Evolutionary conservation across 2,329 filamentous ascomycete genomes (phyloP).

Genomic region (Huntiella savannae): DNA sequence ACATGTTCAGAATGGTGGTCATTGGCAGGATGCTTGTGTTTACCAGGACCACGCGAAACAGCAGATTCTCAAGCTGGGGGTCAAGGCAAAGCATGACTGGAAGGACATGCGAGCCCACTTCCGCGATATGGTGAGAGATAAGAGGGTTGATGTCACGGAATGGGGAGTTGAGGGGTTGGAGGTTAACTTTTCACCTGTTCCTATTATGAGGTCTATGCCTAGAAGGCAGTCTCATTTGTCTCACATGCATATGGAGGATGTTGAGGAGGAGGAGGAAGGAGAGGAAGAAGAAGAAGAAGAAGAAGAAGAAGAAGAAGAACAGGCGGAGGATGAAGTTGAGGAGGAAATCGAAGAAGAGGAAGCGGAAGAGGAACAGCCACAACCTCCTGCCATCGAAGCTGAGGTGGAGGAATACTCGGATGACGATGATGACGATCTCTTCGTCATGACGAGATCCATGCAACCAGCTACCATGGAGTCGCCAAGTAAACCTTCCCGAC

Average conservation of each 20-base stretch:
- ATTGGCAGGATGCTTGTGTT: slow-evolving; percentile 10
- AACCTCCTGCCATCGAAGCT: too few relatives aligned
- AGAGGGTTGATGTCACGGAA: slow-evolving; percentile 9
- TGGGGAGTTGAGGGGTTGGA: slow-evolving; percentile 3
- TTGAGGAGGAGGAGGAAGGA: background rate
- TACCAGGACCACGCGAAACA: slow-evolving; percentile 7
- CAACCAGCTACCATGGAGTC: too few relatives aligned
- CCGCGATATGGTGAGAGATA: slow-evolving; percentile 5
- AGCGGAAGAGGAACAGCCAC: background rate
- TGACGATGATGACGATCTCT: too few relatives aligned
- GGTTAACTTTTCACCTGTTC: background rate
- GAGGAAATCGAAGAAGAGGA: background rate
- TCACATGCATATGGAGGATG: background rate
- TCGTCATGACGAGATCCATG: too few relatives aligned
- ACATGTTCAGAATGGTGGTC: slow-evolving; percentile 10
- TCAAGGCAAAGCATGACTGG: slow-evolving; percentile 4
- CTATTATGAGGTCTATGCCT: too few relatives aligned
- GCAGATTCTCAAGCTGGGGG: background rate
- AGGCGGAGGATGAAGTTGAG: background rate
- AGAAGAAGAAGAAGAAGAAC: background rate
- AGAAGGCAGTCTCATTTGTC: too few relatives aligned
- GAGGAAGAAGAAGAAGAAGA: background rate
- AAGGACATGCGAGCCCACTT: slow-evolving; percentile 7
- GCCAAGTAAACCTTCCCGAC: too few relatives aligned
- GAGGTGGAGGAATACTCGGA: too few relatives aligned